Evolutionary conservation across 2,329 filamentous ascomycete species (phyloP), one percentile per base, ranked within the genome.

Genomic region (Pseudogymnoascus sp.): DNA sequence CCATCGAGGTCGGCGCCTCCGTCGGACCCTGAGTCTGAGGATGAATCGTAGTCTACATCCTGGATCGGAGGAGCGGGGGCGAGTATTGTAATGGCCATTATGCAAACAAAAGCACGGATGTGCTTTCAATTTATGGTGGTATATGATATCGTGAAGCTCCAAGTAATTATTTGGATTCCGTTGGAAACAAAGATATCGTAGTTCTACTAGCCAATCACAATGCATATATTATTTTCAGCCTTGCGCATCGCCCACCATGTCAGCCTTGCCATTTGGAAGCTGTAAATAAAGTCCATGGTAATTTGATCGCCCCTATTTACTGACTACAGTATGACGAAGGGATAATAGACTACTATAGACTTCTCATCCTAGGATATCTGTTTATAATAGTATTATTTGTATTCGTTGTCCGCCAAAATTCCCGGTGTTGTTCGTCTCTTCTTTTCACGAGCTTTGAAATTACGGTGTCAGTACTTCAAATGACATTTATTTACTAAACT

Each of bases 1-100:
- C 69, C 68, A 62, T 71, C 65, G 18, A 75, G 38, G 67, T 70
- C 69, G 56, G 70, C 72, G 9, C 73, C 73, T 7, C 73, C 73
- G 69, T 74, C 68, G 12, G 56, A 38, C 12, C 61, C 62, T 12
- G 68, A 69, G 16, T 69, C 65, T 21, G 68, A 63, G 8, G 60
- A 63, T 7, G 62, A 65, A 36, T 67, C 63, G 37, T 68, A 65
- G 49, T 56, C 49, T 18, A 34, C 49, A 18, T 66, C 65, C n/a
- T 66, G 16, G 16, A 63, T 64, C 34, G 69, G 66, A 34, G 72
- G 69, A 63, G 68, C 65, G 42, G 73, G 73, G 12, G 72, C 66
- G 18, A 72, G 66, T 46, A 74, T 74, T 3, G 71, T 74, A 31
- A 75, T 73, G 16, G 72, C 70, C 72, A 75, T 75, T 60, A 56